Percentiles rank a stretch among this genome's conserved stretches.
Evolutionary conservation across 2,329 filamentous ascomycete genomes (phyloP).

Genomic region (Penicillium brasilianum): DNA sequence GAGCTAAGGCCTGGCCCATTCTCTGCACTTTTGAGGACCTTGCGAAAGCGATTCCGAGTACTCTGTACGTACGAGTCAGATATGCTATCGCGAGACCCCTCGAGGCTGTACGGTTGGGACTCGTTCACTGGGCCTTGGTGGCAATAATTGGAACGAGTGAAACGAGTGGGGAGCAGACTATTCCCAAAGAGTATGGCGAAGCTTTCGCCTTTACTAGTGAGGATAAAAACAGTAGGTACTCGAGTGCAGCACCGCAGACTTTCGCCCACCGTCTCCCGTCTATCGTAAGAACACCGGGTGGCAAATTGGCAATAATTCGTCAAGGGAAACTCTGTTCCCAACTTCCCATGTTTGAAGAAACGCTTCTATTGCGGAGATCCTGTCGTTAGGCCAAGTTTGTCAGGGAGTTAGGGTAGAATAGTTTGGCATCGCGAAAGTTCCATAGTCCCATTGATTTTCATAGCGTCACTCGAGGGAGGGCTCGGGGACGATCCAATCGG

Average conservation of each 20-base stretch:
- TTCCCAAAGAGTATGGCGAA: constrained; percentile 9
- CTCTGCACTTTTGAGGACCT: constrained; percentile 23
- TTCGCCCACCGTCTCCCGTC: not conserved
- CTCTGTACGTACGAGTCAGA: not conserved
- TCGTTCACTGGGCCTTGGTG: not conserved
- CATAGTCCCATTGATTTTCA: constrained; percentile 16
- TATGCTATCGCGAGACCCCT: constrained; percentile 7
- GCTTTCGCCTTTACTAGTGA: constrained; percentile 6
- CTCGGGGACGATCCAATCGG: not conserved
- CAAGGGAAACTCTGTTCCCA: constrained; percentile 6
- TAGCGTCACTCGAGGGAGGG: constrained; percentile 8
- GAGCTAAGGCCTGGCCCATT: constrained; percentile 1
- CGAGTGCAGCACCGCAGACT: not conserved
- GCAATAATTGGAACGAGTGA: not conserved
- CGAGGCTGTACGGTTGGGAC: not conserved
- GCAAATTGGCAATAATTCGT: not conserved
- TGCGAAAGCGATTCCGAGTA: not conserved
- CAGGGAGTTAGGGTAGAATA: not conserved
- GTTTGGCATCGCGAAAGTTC: constrained; percentile 23
- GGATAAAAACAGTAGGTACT: not conserved
- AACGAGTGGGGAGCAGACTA: constrained; percentile 12
- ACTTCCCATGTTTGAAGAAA: not conserved
- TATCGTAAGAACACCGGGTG: not conserved
- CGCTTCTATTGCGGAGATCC: not conserved
- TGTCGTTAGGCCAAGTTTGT: not conserved